phyloP scores from a whole-genome alignment of 164 flowering plant species.

The Annona cherimola region DNA sequence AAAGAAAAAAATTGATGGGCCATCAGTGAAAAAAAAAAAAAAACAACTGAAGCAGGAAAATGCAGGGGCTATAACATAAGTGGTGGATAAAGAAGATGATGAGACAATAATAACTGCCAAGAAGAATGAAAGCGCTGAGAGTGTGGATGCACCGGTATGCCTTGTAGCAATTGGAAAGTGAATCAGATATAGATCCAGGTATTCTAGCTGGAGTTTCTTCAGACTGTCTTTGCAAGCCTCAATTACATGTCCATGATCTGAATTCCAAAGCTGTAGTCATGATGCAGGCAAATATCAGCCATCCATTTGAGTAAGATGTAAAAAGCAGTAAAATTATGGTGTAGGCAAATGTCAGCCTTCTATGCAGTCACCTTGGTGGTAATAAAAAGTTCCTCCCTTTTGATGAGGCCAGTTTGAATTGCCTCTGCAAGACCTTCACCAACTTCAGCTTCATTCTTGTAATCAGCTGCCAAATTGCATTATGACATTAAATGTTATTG shows the following conservation, averaged over 20 bases:
- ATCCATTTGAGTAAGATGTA: not conserved
- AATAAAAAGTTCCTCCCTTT: constrained; percentile 87
- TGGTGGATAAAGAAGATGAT: not conserved
- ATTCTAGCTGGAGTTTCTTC: constrained; percentile 79
- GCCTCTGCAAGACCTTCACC: constrained; percentile 85
- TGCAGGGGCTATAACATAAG: not conserved
- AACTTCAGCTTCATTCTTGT: constrained; percentile 83
- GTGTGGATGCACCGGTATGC: constrained; percentile 58
- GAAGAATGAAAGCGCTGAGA: not conserved
- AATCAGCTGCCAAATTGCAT: constrained; percentile 60
- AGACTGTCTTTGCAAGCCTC: constrained; percentile 92
- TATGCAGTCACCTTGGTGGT: constrained; percentile 59
- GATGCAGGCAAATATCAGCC: not conserved
- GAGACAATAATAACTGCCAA: not conserved
- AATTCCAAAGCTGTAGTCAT: constrained; percentile 80
- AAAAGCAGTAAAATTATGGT: not conserved
- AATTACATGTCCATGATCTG: constrained; percentile 87
- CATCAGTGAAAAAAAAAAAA: not conserved
- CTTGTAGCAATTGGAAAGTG: constrained; percentile 87
- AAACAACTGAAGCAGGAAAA: not conserved
- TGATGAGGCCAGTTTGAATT: constrained; percentile 63
- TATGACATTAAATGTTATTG: not conserved
- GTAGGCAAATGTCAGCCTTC: constrained; percentile 2
- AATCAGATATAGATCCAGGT: constrained; percentile 81
- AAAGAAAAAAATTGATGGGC: not conserved